Base-by-base conservation (phyloP, 108 stramenopile species). In the Nannochloropsis salina region DNA sequence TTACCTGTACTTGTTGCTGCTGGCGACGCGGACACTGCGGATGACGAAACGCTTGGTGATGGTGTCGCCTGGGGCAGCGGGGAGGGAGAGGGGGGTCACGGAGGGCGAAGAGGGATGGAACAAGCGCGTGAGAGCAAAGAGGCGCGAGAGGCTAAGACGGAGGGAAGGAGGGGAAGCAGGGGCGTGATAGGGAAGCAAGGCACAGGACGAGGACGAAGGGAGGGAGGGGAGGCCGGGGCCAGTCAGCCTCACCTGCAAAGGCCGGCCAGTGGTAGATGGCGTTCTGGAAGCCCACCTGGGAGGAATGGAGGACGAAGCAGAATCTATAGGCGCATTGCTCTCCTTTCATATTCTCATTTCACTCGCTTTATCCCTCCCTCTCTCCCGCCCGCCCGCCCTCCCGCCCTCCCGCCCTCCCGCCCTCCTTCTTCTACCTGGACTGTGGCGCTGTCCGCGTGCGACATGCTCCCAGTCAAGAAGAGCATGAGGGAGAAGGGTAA, bases 391-490 rank as follows among this genome's bases (percentile, higher is more conserved):
- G 9, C 47, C 47, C 47, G 9, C 47, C 47, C 61, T 74, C 61
- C 61, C 61, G 15, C 61, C 5, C 61, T 74, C 61, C 61, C 61
- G 2, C 61, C 61, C 61, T 74, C 61, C 61, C 61, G 9, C 9
- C 61, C 61, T n/a, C n/a, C n/a, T n/a, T n/a, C n/a, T n/a, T n/a
- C n/a, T 74, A 95, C 93, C 88, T 95, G 95, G 2, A 95, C 91
- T 83, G 94, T 93, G 44, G 95, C 95, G 12, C 93, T 88, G 88
- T 96, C 95, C 43, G 93, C 95, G 85, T 96, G 94, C 15, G 92
- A 92, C 95, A 95, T 96, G 85, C 87, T 89, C 21, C 89, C 86
- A 4, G 94, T 90, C 84, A 96, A 87, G 89, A 95, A 96, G 41
- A 94, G 85, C 82, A 93, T 92, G 43, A 94, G 83, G 9, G 89